Evolutionary conservation across 352 stramenopile species (phyloP), one percentile per base, ranked within the genome.

Genomic region (Plasmopara viticola): DNA sequence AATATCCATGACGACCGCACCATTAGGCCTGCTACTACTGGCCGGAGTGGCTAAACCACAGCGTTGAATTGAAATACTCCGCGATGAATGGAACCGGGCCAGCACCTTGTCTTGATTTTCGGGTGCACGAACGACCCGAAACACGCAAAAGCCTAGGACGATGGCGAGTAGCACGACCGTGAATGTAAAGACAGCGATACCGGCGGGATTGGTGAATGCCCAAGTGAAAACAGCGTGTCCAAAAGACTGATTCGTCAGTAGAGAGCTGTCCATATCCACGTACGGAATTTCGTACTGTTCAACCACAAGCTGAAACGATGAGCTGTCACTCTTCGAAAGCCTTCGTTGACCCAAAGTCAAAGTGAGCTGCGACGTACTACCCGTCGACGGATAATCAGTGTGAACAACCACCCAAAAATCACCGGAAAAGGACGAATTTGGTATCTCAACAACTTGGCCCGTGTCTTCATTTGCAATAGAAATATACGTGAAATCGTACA

Each of bases 341-440:
- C 34, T 48, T n/a, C 56, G 47, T 9, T 35, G 44, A 15, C 37
- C 42, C 25, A 41, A 58, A 10, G 35, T 53, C 1, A 47, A 62
- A 6, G 56, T 55, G 6, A 57, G 34, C 31, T 58, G 30, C 14
- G 8, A 48, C 18, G 40, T 56, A 33, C 40, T 29, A 28, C 34
- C 45, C 5, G 51, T 66, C 2, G 64, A 55, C 28, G 68, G 68
- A 38, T 84, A 80, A 10, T 86, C 64, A 6, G 78, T 71, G 63
- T 87, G 84, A 34, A 92, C 70, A 52, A 86, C 71, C 18, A 89
- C 75, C 75, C 75, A 90, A 55, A 84, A 89, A 25, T 78, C 64
- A 0, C 77, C 82, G 4, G 80, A 70, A 44, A 85, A 70, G 12
- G 79, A 86, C 0, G 62, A 64, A 10, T 66, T 77, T 4, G 67